Evolutionary conservation across 106 monocot genomes (phyloP).

Genomic region (Dendrobium chrysotoxum): DNA sequence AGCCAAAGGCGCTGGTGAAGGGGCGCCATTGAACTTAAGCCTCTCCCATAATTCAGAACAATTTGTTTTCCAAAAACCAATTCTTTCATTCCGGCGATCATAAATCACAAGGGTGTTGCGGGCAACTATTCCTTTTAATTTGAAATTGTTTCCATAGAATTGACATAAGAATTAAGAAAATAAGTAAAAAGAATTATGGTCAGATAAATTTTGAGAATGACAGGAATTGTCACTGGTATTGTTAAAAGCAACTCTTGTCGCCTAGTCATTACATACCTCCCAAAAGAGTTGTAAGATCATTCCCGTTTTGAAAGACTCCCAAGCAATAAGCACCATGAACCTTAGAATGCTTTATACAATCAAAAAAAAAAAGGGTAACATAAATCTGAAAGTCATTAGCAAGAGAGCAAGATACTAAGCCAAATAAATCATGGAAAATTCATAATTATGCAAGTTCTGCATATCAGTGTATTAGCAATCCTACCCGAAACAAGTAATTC

Average conservation of each 20-base stretch:
- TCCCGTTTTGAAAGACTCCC: constrained; percentile 86
- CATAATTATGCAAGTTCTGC: not conserved
- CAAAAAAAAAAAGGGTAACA: constrained; percentile 2
- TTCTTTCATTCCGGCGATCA: constrained; percentile 79
- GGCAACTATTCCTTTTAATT: constrained; percentile 76
- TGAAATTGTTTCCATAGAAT: not conserved
- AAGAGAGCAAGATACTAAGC: not conserved
- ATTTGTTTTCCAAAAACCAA: constrained; percentile 99
- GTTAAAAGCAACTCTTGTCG: not conserved
- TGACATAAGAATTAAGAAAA: not conserved
- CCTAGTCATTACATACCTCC: constrained; percentile 46
- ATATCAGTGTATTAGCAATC: constrained; percentile 1
- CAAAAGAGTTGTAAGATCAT: constrained; percentile 83
- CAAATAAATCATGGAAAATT: not conserved
- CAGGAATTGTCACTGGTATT: not conserved
- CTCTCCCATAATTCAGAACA: constrained; percentile 77
- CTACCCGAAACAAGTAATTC: constrained; percentile 96
- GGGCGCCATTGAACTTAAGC: constrained; percentile 34
- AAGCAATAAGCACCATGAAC: constrained; percentile 92
- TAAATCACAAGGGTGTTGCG: constrained; percentile 92
- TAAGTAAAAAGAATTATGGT: not conserved
- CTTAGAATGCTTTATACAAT: constrained; percentile 79
- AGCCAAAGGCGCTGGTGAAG: constrained; percentile 45
- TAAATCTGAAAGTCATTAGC: not conserved
- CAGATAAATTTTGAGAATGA: not conserved